phyloP scores from a whole-genome alignment of 768 basidiomycete species.

The Suillus sp. region DNA sequence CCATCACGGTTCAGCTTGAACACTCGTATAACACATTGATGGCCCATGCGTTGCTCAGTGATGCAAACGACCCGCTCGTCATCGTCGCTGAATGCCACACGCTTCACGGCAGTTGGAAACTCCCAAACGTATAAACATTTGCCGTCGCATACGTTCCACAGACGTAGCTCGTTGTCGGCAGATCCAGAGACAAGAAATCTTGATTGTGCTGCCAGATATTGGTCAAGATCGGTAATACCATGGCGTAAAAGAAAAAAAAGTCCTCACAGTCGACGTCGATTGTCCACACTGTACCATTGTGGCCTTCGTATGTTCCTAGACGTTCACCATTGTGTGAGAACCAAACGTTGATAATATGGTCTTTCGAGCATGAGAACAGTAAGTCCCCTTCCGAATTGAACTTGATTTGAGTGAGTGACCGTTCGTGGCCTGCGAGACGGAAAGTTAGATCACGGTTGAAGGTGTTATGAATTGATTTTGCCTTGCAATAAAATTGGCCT shows the following conservation, averaged over 20 bases:
- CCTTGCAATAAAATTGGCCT: slow-evolving; percentile 79
- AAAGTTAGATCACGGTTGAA: slow-evolving; percentile 17
- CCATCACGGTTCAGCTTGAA: slow-evolving; percentile 84
- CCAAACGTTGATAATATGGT: slow-evolving; percentile 95
- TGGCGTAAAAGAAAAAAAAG: slow-evolving; percentile 5
- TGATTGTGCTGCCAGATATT: slow-evolving; percentile 65
- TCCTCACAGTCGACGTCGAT: slow-evolving; percentile 91
- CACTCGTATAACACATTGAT: slow-evolving; percentile 87
- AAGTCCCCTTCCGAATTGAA: slow-evolving; percentile 97
- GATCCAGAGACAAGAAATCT: slow-evolving; percentile 87
- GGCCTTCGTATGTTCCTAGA: slow-evolving; percentile 92
- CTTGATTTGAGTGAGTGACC: slow-evolving; percentile 95
- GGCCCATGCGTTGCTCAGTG: slow-evolving; percentile 96
- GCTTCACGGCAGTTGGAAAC: slow-evolving; percentile 96
- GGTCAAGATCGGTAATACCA: not conserved
- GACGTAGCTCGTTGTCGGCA: slow-evolving; percentile 89
- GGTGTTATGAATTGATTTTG: slow-evolving; percentile 26
- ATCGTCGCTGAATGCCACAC: slow-evolving; percentile 89
- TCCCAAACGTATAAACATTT: slow-evolving; percentile 96
- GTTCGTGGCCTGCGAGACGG: slow-evolving; percentile 79
- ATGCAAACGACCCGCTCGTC: slow-evolving; percentile 86
- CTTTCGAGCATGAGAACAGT: slow-evolving; percentile 95
- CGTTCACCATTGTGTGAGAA: slow-evolving; percentile 97
- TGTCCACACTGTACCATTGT: slow-evolving; percentile 97
- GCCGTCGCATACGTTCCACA: slow-evolving; percentile 89